Percentiles rank a stretch among this genome's conserved stretches.
phyloP scores from a whole-genome alignment of 75 land plant species.

The Picea sitchensis region DNA sequence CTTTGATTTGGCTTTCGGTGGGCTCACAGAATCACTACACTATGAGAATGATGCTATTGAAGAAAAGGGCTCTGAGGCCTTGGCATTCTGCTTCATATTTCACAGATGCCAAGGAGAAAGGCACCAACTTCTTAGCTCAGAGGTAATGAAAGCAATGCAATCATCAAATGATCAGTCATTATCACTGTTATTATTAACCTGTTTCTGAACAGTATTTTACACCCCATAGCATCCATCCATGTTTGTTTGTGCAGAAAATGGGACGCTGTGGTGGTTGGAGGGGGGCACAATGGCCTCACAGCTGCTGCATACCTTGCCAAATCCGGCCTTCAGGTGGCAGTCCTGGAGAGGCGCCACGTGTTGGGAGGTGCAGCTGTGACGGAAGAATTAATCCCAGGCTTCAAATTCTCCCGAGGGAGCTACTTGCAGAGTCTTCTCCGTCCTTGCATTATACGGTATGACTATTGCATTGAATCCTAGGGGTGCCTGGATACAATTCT shows the following conservation, averaged over 20 bases:
- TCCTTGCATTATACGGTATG: conserved; percentile 72
- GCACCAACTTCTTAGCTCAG: conserved; percentile 8
- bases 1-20: too few species aligned
- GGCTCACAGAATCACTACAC: too few species aligned
- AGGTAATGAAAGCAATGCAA: conserved; percentile 7
- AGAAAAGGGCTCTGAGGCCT: too few species aligned
- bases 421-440: conserved; percentile 96
- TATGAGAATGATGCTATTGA: too few species aligned
- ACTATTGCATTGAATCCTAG: too few species aligned
- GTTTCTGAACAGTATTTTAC: neutral
- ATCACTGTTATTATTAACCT: neutral
- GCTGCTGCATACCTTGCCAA: conserved; percentile 91
- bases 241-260: conserved; percentile 42
- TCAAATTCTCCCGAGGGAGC: conserved; percentile 90
- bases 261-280: conserved; percentile 93
- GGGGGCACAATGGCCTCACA: conserved; percentile 95
- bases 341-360: conserved; percentile 83
- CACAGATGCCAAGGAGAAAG: conserved; percentile 11
- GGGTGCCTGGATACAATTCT: too few species aligned
- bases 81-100: neutral
- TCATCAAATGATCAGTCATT: neutral
- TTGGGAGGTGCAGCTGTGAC: conserved; percentile 98
- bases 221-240: neutral
- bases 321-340: conserved; percentile 78
- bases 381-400: conserved; percentile 92